phyloP scores from a whole-genome alignment of 495 filamentous ascomycete genomes.

The Bryoglossum gracile region DNA sequence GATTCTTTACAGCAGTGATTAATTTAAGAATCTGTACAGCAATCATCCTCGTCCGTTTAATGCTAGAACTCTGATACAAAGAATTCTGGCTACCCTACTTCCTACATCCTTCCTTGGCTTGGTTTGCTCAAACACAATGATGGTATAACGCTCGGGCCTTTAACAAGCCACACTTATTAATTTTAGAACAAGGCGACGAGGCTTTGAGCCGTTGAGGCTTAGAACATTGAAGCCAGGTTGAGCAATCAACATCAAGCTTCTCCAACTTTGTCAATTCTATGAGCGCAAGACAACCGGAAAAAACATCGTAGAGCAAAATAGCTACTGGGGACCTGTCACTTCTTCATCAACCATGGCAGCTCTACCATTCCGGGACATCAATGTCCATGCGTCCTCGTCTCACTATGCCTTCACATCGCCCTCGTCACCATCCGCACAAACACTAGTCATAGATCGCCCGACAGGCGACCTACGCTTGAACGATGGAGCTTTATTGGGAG shows the following conservation, averaged over 20 bases:
- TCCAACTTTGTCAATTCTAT: neutral
- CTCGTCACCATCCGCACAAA: slow-evolving; percentile 79
- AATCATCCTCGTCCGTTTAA: too few relatives aligned
- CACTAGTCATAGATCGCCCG: slow-evolving; percentile 81
- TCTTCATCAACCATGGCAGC: slow-evolving; percentile 46
- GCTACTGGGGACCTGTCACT: neutral
- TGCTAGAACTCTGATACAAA: too few relatives aligned
- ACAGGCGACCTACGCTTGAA: slow-evolving; percentile 85
- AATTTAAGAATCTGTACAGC: too few relatives aligned
- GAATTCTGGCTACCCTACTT: too few relatives aligned
- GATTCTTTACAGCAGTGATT: too few relatives aligned
- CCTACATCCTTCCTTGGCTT: too few relatives aligned
- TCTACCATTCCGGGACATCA: slow-evolving; percentile 91
- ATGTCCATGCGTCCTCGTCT: slow-evolving; percentile 81
- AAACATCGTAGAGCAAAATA: neutral
- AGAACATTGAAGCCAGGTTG: too few relatives aligned
- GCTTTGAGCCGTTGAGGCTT: neutral
- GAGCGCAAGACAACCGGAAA: neutral
- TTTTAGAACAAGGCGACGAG: slow-evolving; percentile 2
- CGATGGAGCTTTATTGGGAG: slow-evolving; percentile 64
- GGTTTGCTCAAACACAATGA: too few relatives aligned
- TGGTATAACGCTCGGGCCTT: too few relatives aligned
- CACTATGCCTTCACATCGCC: slow-evolving; percentile 96
- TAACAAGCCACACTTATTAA: neutral
- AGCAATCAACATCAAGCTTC: neutral